These are phyloP conservation scores for Aspergillus latus DNA, from an alignment of 2,329 filamentous ascomycete species.

Conservation along the genomic window DNA sequence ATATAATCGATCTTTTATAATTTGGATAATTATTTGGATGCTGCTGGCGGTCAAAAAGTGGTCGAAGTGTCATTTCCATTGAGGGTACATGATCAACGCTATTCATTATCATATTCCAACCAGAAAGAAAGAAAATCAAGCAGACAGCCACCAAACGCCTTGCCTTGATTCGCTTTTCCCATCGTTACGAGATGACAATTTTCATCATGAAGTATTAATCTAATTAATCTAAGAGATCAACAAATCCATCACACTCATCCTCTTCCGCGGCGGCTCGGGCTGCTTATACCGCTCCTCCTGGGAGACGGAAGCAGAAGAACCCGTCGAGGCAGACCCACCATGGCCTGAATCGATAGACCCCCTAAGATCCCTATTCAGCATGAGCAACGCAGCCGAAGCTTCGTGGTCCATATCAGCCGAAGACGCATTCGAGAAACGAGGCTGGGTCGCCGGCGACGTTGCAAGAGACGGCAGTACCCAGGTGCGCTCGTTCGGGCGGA, in stretches of 20 bases:
- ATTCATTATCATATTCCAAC: neutral
- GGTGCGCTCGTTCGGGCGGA: constrained; percentile 24
- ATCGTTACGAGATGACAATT: neutral
- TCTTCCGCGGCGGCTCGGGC: constrained; percentile 35
- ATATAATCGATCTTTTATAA: too few species aligned
- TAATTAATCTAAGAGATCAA: constrained; percentile 46
- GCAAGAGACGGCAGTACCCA: constrained; percentile 24
- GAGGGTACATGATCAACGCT: neutral
- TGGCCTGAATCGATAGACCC: constrained; percentile 41
- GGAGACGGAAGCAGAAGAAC: constrained; percentile 2
- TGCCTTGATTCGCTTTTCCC: neutral
- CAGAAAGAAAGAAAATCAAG: neutral
- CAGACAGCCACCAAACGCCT: neutral
- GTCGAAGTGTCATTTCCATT: too few species aligned
- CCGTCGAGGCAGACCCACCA: constrained; percentile 22
- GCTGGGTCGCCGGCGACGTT: constrained; percentile 26
- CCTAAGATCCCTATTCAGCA: constrained; percentile 79
- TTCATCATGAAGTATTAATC: neutral
- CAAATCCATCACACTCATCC: constrained; percentile 58
- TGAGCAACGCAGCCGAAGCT: constrained; percentile 80
- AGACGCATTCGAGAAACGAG: constrained; percentile 43
- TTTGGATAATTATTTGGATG: too few species aligned
- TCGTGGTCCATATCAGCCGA: constrained; percentile 67
- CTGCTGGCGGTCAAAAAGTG: too few species aligned
- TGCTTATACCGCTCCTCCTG: constrained; percentile 6